Conservation (phyloP, 257 asterid species). For the Solanum ahanhuiri region DNA sequence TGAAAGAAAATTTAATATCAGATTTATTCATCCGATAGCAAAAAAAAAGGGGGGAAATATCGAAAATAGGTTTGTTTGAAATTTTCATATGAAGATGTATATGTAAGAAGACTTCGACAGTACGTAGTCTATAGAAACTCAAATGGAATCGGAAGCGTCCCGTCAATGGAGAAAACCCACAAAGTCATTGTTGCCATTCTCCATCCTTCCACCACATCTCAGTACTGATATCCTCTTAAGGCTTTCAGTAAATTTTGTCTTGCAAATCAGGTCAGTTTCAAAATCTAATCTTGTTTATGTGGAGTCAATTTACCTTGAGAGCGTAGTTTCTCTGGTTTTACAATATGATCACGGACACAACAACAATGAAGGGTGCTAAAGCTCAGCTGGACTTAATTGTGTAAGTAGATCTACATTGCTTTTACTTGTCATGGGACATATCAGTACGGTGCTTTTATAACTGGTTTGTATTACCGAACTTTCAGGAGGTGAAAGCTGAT, state of each 20-base stretch:
- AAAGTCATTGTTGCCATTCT: neutral
- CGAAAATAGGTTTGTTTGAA: neutral
- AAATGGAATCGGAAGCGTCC: neutral
- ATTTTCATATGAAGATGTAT: neutral
- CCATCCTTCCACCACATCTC: conserved; percentile 34
- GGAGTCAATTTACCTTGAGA: neutral
- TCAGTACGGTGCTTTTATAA: neutral
- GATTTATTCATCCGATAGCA: neutral
- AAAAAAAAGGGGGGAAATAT: too few relatives aligned
- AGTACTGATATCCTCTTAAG: conserved; percentile 27
- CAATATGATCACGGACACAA: neutral
- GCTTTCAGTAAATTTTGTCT: conserved; percentile 30
- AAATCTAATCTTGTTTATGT: conserved; percentile 5
- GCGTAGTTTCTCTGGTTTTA: neutral
- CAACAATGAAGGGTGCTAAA: neutral
- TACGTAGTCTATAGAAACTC: neutral
- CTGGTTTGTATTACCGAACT: neutral
- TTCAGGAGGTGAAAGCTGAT: neutral
- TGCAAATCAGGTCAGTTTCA: conserved; percentile 32
- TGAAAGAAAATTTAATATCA: too few relatives aligned
- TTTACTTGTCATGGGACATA: neutral
- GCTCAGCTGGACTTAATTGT: neutral
- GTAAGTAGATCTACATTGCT: neutral
- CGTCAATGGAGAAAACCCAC: neutral
- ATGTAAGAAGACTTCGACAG: neutral